Percentiles rank a stretch among this genome's conserved stretches.
Conservation (phyloP, 805 yeast genomes). For the Vanderwaltozyma tropicalis region DNA sequence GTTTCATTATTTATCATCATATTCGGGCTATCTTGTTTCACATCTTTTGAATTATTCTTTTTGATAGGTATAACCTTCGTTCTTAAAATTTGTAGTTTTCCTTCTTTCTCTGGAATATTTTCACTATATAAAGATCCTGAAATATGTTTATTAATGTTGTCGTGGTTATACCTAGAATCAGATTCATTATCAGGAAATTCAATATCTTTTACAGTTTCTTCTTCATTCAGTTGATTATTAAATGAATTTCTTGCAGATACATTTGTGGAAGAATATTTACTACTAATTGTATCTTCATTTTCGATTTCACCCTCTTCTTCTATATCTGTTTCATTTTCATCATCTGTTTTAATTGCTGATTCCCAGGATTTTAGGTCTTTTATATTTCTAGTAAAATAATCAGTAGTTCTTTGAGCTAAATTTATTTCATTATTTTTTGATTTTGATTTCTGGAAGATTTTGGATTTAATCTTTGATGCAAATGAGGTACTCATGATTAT, state of each 20-base stretch:
- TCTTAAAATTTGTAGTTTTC: no score
- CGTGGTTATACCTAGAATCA: background rate
- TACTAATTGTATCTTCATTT: background rate
- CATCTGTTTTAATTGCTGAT: background rate
- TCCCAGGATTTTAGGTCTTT: background rate
- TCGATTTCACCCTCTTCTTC: background rate
- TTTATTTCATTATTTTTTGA: background rate
- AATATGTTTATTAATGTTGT: no score
- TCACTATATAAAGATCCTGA: no score
- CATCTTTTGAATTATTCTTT: no score
- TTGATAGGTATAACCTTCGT: no score
- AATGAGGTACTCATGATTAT: conserved; percentile 1
- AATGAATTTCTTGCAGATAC: background rate
- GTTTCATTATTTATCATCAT: no score
- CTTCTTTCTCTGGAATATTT: no score
- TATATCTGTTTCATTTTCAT: background rate
- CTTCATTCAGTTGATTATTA: background rate
- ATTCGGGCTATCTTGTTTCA: no score
- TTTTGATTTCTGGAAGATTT: background rate
- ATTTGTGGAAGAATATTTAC: background rate
- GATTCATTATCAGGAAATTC: background rate
- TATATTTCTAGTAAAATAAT: background rate
- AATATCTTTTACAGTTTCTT: background rate
- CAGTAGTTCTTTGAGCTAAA: background rate
- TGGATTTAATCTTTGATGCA: conserved; percentile 1